A percentile compares a stretch with the other conserved stretches of the same genome.
These are phyloP conservation scores for Phytophthora capsici DNA, from an alignment of 352 stramenopile genomes.

Conservation along the genomic window DNA sequence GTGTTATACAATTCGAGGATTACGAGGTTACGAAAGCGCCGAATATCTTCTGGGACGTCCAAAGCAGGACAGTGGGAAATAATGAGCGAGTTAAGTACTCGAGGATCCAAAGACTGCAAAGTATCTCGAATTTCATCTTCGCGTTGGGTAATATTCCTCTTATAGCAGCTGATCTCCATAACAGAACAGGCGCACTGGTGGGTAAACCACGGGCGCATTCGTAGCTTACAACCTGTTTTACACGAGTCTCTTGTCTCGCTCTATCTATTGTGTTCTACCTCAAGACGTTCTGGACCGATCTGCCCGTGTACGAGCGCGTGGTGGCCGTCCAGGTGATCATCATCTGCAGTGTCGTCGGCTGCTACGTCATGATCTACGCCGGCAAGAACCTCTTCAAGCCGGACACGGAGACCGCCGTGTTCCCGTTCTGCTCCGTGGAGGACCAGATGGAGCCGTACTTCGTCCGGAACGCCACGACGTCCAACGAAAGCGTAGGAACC, in stretches of 20 bases:
- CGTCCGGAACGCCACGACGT: too few relatives aligned
- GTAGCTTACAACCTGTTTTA: conserved; percentile 42
- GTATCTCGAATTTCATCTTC: conserved; percentile 24
- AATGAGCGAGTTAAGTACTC: conserved; percentile 52
- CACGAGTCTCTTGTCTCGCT: too few relatives aligned
- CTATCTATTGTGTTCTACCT: too few relatives aligned
- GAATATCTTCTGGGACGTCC: conserved; percentile 31
- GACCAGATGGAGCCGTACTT: too few relatives aligned
- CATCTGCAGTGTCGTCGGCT: conserved; percentile 38
- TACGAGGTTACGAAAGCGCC: conserved; percentile 39
- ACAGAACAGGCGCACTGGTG: conserved; percentile 51
- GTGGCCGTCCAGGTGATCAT: conserved; percentile 31
- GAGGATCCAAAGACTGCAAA: conserved; percentile 32
- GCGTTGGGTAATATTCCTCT: conserved; percentile 31
- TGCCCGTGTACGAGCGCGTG: conserved; percentile 43
- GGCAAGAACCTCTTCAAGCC: too few relatives aligned
- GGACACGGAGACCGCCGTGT: too few relatives aligned
- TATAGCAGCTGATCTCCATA: conserved; percentile 51
- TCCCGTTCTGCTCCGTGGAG: too few relatives aligned
- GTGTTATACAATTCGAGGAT: conserved; percentile 58
- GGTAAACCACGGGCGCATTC: conserved; percentile 55
- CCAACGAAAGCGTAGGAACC: too few relatives aligned
- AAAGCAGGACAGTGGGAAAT: conserved; percentile 46
- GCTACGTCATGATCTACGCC: too few relatives aligned
- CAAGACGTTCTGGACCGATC: too few relatives aligned